These are phyloP conservation scores for Starmerella cellae DNA, from an alignment of 805 yeast species.

Conservation along the genomic window DNA sequence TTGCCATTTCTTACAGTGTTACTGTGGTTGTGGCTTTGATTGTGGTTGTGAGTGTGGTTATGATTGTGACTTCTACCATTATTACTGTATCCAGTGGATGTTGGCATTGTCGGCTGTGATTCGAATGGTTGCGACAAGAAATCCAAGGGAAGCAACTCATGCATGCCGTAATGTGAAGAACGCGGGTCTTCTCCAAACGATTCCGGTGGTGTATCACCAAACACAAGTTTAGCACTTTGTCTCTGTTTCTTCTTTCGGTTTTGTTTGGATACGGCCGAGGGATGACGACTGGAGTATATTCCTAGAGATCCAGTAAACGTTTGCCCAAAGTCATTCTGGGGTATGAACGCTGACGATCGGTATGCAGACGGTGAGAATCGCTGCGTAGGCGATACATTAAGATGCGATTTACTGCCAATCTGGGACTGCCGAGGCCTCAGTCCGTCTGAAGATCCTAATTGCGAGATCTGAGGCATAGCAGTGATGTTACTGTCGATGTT, in stretches of 20 bases:
- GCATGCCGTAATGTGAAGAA: not conserved
- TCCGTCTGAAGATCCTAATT: no score
- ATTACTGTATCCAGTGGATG: not conserved
- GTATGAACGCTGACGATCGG: no score
- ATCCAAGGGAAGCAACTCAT: not conserved
- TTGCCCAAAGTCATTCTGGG: no score
- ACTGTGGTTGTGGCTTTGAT: not conserved
- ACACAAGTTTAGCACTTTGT: not conserved
- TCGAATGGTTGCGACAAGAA: not conserved
- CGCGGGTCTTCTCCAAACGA: not conserved
- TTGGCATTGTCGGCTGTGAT: not conserved
- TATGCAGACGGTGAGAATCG: no score
- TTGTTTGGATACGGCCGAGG: not conserved
- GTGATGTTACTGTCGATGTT: no score
- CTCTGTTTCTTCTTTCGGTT: not conserved
- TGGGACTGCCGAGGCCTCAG: no score
- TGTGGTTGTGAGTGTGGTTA: not conserved
- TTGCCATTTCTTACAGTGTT: not conserved
- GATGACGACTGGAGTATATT: no score
- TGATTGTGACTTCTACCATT: not conserved
- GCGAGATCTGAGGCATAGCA: no score
- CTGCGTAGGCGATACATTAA: no score
- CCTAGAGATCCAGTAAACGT: no score
- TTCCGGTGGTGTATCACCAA: conserved; percentile 1
- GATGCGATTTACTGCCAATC: no score